Conservation (phyloP, 2,329 filamentous ascomycete species). For the Trichoderma oligosporum region DNA sequence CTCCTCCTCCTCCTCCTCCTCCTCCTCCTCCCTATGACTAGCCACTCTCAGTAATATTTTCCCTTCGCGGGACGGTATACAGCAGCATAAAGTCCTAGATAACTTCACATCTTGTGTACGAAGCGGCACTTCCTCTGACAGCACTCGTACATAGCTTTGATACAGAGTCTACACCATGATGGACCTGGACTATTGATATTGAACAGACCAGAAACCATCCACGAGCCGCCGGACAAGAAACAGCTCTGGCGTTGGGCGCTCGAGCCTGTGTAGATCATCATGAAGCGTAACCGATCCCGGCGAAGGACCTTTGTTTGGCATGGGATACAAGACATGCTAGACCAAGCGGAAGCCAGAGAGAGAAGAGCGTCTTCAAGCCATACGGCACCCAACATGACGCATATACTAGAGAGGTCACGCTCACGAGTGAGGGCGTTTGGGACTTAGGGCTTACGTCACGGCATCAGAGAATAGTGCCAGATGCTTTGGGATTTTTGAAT, state of each 20-base stretch:
- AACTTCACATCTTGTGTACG: conserved; percentile 51
- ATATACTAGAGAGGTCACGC: conserved; percentile 41
- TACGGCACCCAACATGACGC: conserved; percentile 29
- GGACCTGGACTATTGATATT: too few relatives aligned
- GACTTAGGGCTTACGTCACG: neutral
- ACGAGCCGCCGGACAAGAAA: conserved; percentile 54
- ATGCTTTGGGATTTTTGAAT: neutral
- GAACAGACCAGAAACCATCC: conserved; percentile 54
- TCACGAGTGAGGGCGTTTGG: conserved; percentile 40
- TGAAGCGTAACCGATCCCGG: conserved; percentile 32
- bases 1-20: conserved; percentile 34
- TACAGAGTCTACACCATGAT: conserved; percentile 56
- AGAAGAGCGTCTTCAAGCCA: conserved; percentile 19
- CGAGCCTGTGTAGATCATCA: conserved; percentile 56
- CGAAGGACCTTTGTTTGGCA: conserved; percentile 22
- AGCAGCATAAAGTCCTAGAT: conserved; percentile 52
- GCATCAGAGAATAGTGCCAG: neutral
- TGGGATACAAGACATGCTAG: conserved; percentile 41
- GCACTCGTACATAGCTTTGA: conserved; percentile 64
- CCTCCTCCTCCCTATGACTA: conserved; percentile 35
- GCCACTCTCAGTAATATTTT: conserved; percentile 60
- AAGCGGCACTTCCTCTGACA: conserved; percentile 58
- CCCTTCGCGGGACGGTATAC: conserved; percentile 59
- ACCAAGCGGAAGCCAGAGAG: conserved; percentile 1
- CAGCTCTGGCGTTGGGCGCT: conserved; percentile 51